Base-by-base conservation (phyloP, 2,329 filamentous ascomycete genomes). In the Penicillium nordicum region DNA sequence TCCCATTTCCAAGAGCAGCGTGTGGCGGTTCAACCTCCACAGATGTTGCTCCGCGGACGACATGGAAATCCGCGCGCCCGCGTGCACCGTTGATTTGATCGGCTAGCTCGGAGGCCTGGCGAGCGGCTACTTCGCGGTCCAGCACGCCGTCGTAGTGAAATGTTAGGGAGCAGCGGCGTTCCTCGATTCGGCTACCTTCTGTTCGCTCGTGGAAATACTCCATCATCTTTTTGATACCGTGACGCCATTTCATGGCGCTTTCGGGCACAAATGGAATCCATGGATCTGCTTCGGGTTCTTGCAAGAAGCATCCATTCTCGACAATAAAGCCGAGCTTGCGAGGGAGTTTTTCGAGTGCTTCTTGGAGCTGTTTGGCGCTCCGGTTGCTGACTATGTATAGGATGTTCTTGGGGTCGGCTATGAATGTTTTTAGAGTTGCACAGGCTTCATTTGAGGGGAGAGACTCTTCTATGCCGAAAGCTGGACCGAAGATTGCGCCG, bases 41-140 rank as follows among this genome's bases (percentile, higher is more conserved):
- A 38, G 86, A 87, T 41, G 89, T 85, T 55, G 92, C 87, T n/a
- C 90, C 80, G 4, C 89, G 88, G 23, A 96, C 84, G 16, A 93
- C 92, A 64, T 90, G 90, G 18, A 97, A 89, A 42, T 86, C 83
- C 72, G 94, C 89, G 55, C 83, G 84, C 68, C 92, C 88, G 69
- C 90, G 94, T 0, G 90, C 88, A 68, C 95, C 92, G 71, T 96
- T 97, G 79, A 97, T 93, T 67, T 96, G 92, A 61, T 90, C 92
- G 0, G 90, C 90, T 67, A 92, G 93, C 67, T 97, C 93, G 34
- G 88, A 88, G 0, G 91, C 92, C 66, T 92, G 89, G n/a, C 90
- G 86, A 57, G 84, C 80, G 0, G 92, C 92, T 30, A 84, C 82
- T 57, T 90, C 86, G 54, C 84, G 84, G 69, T 96, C 90, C 42